These are phyloP conservation scores for Chimonanthus praecox DNA, from an alignment of 164 flowering plant species.

Conservation along the genomic window DNA sequence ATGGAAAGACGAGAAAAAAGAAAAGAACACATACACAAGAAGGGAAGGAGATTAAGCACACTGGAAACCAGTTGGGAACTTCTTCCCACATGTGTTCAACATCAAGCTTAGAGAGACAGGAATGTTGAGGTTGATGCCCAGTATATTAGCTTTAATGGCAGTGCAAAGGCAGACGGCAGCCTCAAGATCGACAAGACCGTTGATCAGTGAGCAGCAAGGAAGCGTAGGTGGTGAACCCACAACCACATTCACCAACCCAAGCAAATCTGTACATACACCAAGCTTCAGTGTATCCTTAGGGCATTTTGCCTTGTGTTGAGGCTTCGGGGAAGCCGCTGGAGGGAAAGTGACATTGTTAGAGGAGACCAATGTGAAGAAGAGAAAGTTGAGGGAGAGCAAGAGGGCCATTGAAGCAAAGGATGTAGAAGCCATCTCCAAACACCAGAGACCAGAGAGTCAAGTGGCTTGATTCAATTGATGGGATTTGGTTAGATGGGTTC, in stretches of 20 bases:
- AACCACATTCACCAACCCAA: conserved; percentile 36
- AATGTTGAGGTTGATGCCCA: conserved; percentile 52
- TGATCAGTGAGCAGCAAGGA: conserved; percentile 57
- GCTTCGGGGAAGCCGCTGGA: conserved; percentile 22
- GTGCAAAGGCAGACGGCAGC: conserved; percentile 82
- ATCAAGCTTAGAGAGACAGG: conserved; percentile 50
- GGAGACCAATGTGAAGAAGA: conserved; percentile 54
- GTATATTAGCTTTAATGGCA: conserved; percentile 50
- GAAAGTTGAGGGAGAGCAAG: conserved; percentile 49
- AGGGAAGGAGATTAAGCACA: conserved; percentile 30
- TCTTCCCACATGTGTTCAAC: conserved; percentile 55
- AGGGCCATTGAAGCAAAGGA: conserved; percentile 29
- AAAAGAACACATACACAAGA: background rate
- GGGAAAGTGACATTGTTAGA: conserved; percentile 36
- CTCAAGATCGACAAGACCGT: conserved; percentile 56
- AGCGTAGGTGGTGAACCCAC: conserved; percentile 46
- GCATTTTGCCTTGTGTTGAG: conserved; percentile 24
- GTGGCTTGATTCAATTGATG: conserved; percentile 2
- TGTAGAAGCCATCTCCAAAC: conserved; percentile 42
- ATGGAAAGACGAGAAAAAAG: background rate
- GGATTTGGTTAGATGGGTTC: background rate
- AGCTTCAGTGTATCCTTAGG: conserved; percentile 61
- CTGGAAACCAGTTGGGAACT: conserved; percentile 51
- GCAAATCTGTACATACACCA: conserved; percentile 57
- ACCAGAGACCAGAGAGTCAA: background rate